Evolutionary conservation across 176 grass and related monocot genomes (phyloP), one percentile per base, ranked within the genome.

Genomic region (Areca catechu): DNA sequence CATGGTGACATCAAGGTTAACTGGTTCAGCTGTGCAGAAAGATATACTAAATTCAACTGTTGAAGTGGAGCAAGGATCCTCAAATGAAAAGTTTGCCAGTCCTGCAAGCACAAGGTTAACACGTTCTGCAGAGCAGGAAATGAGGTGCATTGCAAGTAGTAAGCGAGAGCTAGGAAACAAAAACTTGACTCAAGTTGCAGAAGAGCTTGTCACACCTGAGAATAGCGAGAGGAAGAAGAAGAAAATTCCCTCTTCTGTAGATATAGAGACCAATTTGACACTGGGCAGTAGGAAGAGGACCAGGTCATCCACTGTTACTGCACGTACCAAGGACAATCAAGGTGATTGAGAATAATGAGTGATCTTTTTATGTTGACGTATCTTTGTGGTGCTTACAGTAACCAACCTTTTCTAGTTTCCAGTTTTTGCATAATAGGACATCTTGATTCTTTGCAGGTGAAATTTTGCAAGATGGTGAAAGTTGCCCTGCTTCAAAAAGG

Each of bases 21-120:
- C 78, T 71, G 72, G 72, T 60, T 81, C 78, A 24, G 28, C 72
- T 43, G 51, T 21, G 58, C 52, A 43, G 19, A 48, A 55, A 30
- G 51, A 49, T 50, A 73, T 53, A 5, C 19, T 51, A 54, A 24
- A 53, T 52, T 53, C 24, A 34, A 9, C 21, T 24, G 18, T n/a
- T 47, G 29, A 54, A 64, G n/a, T 53, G 16, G 22, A 66, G 15
- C 25, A 60, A 65, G 19, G 14, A 19, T 22, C 48, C 16, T 37
- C 28, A 50, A 53, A 21, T 64, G 54, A 51, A 22, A 51, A 60
- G 24, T 19, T 30, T 16, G 15, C 47, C 10, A 16, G 60, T 23
- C 37, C 15, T 24, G n/a, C 50, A 64, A 52, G 56, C 47, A 19
- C 53, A 65, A 51, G 24, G 14, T 25, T 25, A 21, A 20, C 16